Conservation (phyloP, 2,329 filamentous ascomycete species). For the Fusarium sublunatum region DNA sequence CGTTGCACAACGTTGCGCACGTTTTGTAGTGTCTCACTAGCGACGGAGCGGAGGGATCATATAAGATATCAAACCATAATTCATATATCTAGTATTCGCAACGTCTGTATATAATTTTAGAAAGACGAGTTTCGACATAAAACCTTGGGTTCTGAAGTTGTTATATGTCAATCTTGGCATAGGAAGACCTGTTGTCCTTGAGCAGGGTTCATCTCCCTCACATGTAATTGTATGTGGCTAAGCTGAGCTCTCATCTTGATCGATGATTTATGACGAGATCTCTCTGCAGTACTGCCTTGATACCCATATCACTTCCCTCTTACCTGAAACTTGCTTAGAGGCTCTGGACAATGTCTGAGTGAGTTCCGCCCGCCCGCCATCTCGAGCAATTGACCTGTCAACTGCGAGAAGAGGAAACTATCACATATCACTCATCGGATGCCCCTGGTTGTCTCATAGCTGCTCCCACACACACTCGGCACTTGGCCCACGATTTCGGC, state of each 20-base stretch:
- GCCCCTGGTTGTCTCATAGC: slow-evolving; percentile 14
- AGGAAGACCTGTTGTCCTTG: background rate
- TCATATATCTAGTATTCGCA: too few species aligned
- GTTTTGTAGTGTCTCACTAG: slow-evolving; percentile 24
- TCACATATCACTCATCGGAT: slow-evolving; percentile 9
- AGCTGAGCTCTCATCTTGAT: slow-evolving; percentile 14
- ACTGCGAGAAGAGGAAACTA: slow-evolving; percentile 24
- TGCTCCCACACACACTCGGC: slow-evolving; percentile 18
- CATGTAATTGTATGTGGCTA: slow-evolving; percentile 19
- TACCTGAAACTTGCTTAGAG: slow-evolving; percentile 9
- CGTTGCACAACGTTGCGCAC: slow-evolving; percentile 7
- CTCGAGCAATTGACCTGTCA: slow-evolving; percentile 30
- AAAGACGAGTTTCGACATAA: too few species aligned
- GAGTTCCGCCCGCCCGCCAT: background rate
- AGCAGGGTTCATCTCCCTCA: slow-evolving; percentile 8
- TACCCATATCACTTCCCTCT: background rate
- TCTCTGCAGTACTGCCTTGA: slow-evolving; percentile 8
- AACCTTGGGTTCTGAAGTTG: too few species aligned
- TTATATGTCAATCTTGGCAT: background rate
- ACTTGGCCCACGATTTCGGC: slow-evolving; percentile 30
- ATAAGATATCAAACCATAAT: background rate
- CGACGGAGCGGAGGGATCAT: background rate
- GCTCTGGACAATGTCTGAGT: background rate
- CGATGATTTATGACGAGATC: slow-evolving; percentile 3
- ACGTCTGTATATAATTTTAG: too few species aligned